Conservation (phyloP, 345 rosid species). For the Camelina neglecta region DNA sequence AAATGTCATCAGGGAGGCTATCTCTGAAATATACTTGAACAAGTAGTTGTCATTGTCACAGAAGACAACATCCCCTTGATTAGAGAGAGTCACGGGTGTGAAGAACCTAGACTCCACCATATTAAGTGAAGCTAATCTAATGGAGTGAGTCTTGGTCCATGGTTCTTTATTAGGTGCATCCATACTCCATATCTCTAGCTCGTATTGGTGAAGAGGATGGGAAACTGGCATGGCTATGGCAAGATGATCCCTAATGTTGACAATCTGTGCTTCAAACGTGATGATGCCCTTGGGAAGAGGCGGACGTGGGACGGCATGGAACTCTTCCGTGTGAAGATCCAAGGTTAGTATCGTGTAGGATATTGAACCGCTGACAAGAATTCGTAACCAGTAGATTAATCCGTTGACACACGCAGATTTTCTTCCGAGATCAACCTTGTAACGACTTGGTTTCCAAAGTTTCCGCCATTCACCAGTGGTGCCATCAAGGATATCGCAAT, state of each 20-base stretch:
- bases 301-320: not conserved
- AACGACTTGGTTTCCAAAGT: constrained; percentile 9
- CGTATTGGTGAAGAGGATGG: not conserved
- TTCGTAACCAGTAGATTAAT: constrained; percentile 17
- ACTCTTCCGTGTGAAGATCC: constrained; percentile 1
- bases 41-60: not conserved
- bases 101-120: not conserved
- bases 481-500: constrained; percentile 23
- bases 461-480: constrained; percentile 19
- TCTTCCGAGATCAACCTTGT: constrained; percentile 2
- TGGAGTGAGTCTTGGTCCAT: constrained; percentile 27
- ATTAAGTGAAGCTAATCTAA: constrained; percentile 8
- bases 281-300: not conserved
- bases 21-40: constrained; percentile 6
- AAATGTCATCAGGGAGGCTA: not conserved
- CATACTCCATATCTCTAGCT: constrained; percentile 27
- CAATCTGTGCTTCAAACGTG: constrained; percentile 19
- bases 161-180: not conserved
- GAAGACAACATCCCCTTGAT: constrained; percentile 16
- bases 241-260: constrained; percentile 12
- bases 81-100: not conserved
- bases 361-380: not conserved
- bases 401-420: constrained; percentile 4
- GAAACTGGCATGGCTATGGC: not conserved
- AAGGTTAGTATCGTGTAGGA: constrained; percentile 15